A percentile compares a stretch with the other conserved stretches of the same genome.
These are phyloP conservation scores for Diutina ranongensis DNA, from an alignment of 1,139 yeast species.

Conservation along the genomic window DNA sequence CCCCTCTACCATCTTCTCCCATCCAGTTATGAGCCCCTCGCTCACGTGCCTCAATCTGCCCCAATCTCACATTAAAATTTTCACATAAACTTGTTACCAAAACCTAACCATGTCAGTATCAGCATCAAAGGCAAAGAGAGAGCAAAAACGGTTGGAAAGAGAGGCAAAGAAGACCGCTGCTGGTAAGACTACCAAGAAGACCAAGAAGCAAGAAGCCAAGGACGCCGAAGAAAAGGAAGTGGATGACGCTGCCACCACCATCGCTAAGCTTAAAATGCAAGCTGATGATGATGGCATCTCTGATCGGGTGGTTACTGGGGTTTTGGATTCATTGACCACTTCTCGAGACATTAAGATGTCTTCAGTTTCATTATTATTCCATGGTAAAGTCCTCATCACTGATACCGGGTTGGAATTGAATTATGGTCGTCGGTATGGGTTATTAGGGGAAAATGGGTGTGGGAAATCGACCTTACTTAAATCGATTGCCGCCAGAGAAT, in stretches of 20 bases:
- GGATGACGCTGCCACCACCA: constrained; percentile 60
- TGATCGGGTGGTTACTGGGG: constrained; percentile 98
- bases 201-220: constrained; percentile 42
- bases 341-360: constrained; percentile 91
- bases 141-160: constrained; percentile 58
- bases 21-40: neutral
- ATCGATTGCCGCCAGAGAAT: constrained; percentile 92
- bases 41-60: neutral
- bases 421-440: constrained; percentile 94
- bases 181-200: constrained; percentile 60
- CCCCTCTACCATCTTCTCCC: neutral
- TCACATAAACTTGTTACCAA: neutral
- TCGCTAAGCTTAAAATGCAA: constrained; percentile 82
- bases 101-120: constrained; percentile 29
- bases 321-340: constrained; percentile 74
- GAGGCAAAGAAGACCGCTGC: constrained; percentile 59
- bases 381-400: constrained; percentile 92
- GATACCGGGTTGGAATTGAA: constrained; percentile 88
- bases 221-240: constrained; percentile 49
- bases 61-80: neutral
- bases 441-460: constrained; percentile 97
- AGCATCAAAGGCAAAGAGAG: constrained; percentile 96
- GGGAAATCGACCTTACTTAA: constrained; percentile 94
- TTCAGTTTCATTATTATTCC: constrained; percentile 85
- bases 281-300: constrained; percentile 88